These are phyloP conservation scores for Rheum nobile DNA, from an alignment of 148 eudicot species.

Conservation along the genomic window DNA sequence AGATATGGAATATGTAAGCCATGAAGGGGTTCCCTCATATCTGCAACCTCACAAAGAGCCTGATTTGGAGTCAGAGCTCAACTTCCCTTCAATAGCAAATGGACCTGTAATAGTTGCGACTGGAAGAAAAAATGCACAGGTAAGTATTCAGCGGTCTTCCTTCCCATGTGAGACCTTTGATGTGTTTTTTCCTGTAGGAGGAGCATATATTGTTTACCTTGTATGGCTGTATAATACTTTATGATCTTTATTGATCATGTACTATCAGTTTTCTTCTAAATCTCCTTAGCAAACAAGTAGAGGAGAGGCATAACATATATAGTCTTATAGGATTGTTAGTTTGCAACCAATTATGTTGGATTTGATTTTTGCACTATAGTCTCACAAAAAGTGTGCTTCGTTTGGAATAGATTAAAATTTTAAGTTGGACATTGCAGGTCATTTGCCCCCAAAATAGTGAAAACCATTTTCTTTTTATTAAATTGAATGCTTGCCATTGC, in stretches of 20 bases:
- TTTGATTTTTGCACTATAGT: not conserved
- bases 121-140: slow-evolving; percentile 59
- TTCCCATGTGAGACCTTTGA: not conserved
- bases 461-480: not conserved
- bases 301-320: not conserved
- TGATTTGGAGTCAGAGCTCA: slow-evolving; percentile 61
- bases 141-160: slow-evolving; percentile 6
- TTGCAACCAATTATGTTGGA: not conserved
- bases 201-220: too few species aligned
- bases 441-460: not conserved
- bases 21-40: slow-evolving; percentile 71
- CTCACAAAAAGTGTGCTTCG: not conserved
- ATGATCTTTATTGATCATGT: not conserved
- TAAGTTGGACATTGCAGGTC: not conserved
- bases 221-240: not conserved
- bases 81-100: slow-evolving; percentile 78
- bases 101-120: slow-evolving; percentile 53
- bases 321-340: not conserved
- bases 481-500: not conserved
- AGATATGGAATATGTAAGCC: slow-evolving; percentile 85
- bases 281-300: not conserved
- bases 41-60: slow-evolving; percentile 78
- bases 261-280: too few species aligned
- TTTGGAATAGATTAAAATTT: not conserved
- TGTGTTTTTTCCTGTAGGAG: too few species aligned